Base-by-base conservation (phyloP, 2,329 filamentous ascomycete genomes). In the Karstenula rhodostoma region DNA sequence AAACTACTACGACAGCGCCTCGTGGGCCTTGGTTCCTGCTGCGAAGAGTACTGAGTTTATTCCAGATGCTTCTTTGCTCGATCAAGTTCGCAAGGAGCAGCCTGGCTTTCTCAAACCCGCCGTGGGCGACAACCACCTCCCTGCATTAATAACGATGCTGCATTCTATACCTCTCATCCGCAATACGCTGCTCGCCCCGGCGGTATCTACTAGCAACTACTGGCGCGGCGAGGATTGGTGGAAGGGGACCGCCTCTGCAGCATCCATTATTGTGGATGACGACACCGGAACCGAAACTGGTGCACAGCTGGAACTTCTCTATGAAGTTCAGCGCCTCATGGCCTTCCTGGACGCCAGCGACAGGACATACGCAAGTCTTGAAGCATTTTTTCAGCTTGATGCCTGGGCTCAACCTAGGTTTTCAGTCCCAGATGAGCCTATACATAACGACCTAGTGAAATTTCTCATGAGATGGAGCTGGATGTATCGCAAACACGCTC, bases 241-340 rank as follows among this genome's bases (percentile, higher is more conserved):
- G 87, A 85, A 83, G 66, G 87, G 87, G 22, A 81, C 80, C 32
- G 71, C 81, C 0, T 83, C 86, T 27, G 76, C 81, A 32, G 73
- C 82, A 15, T 79, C 84, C 3, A 82, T 81, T 49, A 82, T 85
- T 23, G 80, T 87, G n/a, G 80, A 83, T 53, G 69, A 80, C 58
- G 68, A 67, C 37, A 61, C 70, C 5, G 67, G 75, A 6, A 62
- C 68, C 32, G 72, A 72, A 7, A 66, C 67, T n/a, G 68, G 74
- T 56, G 51, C 67, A 15, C 67, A 67, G 2, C 54, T 75, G n/a
- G 79, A 81, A 2, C 75, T 88, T 19, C 73, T 89, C 10, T 77
- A 83, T 50, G 87, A 89, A 73, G 78, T 82, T 37, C 87, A 90
- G 70, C 82, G 87, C 13, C 68, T 89, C 49, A 86, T 89, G 80